Conservation (phyloP, 1,139 yeast species). For the Yamadazyma kanchanaburiensis region DNA sequence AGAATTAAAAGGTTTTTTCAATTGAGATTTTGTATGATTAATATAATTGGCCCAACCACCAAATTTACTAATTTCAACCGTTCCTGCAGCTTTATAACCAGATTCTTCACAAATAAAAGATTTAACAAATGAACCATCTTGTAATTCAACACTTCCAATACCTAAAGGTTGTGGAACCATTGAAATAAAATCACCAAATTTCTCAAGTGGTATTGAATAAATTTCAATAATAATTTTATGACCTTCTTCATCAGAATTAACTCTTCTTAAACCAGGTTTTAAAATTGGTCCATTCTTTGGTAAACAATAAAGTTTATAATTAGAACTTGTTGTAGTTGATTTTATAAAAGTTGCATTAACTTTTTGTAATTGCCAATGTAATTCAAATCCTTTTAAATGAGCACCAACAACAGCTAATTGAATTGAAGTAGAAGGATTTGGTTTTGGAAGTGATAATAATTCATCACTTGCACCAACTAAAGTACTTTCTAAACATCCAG, state of each 20-base stretch:
- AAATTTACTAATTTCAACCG: constrained; percentile 72
- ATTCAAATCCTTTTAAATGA: constrained; percentile 81
- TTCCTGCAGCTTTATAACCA: constrained; percentile 70
- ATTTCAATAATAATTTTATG: constrained; percentile 68
- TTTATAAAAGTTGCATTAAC: constrained; percentile 73
- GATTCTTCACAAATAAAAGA: constrained; percentile 92
- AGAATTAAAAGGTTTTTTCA: constrained; percentile 64
- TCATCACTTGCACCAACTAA: constrained; percentile 32
- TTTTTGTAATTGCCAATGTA: constrained; percentile 90
- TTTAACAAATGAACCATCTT: constrained; percentile 77
- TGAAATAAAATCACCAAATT: constrained; percentile 75
- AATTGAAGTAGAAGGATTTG: constrained; percentile 23
- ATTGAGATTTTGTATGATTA: constrained; percentile 25
- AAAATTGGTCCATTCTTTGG: constrained; percentile 77
- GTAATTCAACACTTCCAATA: constrained; percentile 85
- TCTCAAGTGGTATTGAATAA: constrained; percentile 74
- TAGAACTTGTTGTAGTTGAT: constrained; percentile 66
- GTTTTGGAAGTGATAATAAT: constrained; percentile 31
- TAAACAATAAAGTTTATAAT: constrained; percentile 77
- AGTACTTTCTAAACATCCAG: constrained; percentile 42
- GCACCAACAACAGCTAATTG: constrained; percentile 95
- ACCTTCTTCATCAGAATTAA: constrained; percentile 42
- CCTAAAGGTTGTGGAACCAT: constrained; percentile 95
- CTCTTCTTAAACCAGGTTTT: constrained; percentile 87
- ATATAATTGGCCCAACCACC: constrained; percentile 89